Evolutionary conservation across 2,329 filamentous ascomycete genomes (phyloP), one percentile per base, ranked within the genome.

Genomic region (Paraphoma chrysanthemicola): DNA sequence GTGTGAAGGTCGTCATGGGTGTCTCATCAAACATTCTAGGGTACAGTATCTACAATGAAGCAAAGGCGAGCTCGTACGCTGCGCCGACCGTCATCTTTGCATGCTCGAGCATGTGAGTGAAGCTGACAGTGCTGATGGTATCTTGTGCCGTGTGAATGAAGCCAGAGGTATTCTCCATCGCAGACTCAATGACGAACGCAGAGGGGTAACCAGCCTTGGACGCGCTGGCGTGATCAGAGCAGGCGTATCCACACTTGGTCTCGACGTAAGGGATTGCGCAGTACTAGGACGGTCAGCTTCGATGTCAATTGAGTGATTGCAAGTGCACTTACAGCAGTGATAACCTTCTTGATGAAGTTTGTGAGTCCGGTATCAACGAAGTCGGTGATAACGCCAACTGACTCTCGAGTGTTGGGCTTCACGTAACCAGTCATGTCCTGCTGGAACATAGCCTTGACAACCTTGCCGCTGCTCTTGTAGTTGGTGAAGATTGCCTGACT

Each of bases 371-470:
- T 80, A 73, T 97, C 90, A 30, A 97, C 93, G 69, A 84, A 97
- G 77, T 98, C 94, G 1, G 90, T 92, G 69, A 97, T 96, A 39
- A 97, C 90, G 28, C 93, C 94, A 6, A 97, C 90, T 44, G 87
- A 89, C 82, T 97, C 93, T 6, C 86, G 84, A 76, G 90, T 82
- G 45, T 92, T 92, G 1, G 91, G 88, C 74, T 93, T 86, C 1
- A 91, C 85, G 73, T 90, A 97, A 7, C 94, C 94, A 1, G 69
- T 70, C 94, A 97, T 97, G 77, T 98, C 94, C 78, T 98, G 94
- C 80, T 97, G 93, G 53, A 98, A 85, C 93, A 98, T 97, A 23
- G 93, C 93, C 81, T 93, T 95, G 75, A 97, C 85, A 61, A 93
- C 88, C 31, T 88, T 85, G 11, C 85, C 84, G n/a, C 85, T 77